These are phyloP conservation scores for Candida alai DNA, from an alignment of 805 yeast species.

Conservation along the genomic window DNA sequence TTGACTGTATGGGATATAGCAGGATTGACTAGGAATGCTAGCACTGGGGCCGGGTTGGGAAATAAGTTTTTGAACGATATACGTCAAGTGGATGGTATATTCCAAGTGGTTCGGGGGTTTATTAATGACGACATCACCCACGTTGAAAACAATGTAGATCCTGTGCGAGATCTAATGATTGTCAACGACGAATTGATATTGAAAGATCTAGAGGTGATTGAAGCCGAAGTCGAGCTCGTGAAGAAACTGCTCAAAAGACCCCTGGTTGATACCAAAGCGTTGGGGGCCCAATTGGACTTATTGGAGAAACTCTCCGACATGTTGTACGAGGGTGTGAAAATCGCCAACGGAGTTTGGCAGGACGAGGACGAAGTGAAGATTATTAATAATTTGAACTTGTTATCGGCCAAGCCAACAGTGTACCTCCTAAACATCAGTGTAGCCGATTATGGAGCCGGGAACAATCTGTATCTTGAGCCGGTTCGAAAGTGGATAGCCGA, in stretches of 20 bases:
- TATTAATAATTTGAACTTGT: slow-evolving; percentile 65
- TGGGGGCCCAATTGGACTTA: slow-evolving; percentile 26
- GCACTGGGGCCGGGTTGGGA: slow-evolving; percentile 69
- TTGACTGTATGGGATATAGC: slow-evolving; percentile 66
- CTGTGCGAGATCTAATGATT: slow-evolving; percentile 58
- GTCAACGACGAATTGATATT: slow-evolving; percentile 60
- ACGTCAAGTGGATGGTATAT: slow-evolving; percentile 67
- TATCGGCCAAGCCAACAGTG: slow-evolving; percentile 88
- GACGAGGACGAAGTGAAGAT: slow-evolving; percentile 57
- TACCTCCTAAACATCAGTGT: slow-evolving; percentile 71
- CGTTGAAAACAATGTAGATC: slow-evolving; percentile 56
- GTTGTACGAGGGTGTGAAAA: slow-evolving; percentile 51
- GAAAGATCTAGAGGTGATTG: slow-evolving; percentile 62
- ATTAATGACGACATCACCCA: slow-evolving; percentile 64
- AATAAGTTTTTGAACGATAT: slow-evolving; percentile 67
- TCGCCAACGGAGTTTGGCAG: slow-evolving; percentile 58
- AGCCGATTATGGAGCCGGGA: slow-evolving; percentile 55
- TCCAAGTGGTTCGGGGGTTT: slow-evolving; percentile 66
- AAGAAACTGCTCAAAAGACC: slow-evolving; percentile 27
- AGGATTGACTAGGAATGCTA: slow-evolving; percentile 62
- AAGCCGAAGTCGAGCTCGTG: slow-evolving; percentile 39
- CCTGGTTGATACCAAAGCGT: slow-evolving; percentile 19
- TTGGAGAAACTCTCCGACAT: slow-evolving; percentile 30
- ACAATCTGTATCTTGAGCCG: slow-evolving; percentile 46
- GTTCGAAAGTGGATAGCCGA: slow-evolving; percentile 65